These are phyloP conservation scores for Carex scoparia DNA, from an alignment of 176 grass and related monocot genomes.

Conservation along the genomic window DNA sequence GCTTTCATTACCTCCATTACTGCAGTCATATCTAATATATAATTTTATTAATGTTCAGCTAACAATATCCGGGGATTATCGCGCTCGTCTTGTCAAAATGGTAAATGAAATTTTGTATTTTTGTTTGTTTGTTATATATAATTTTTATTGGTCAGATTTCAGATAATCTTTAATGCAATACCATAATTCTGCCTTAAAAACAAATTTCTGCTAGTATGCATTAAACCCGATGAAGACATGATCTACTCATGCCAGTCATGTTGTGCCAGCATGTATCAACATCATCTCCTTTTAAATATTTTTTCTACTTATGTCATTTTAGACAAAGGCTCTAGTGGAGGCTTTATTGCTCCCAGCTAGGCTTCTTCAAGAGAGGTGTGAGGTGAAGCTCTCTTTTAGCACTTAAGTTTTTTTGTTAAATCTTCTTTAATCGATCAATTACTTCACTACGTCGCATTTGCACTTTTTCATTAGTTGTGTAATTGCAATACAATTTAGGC, in stretches of 20 bases:
- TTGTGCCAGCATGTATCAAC: not conserved
- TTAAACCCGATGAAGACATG: not conserved
- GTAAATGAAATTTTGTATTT: conserved; percentile 41
- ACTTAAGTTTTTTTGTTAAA: not conserved
- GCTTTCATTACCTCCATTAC: not conserved
- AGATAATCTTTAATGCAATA: not conserved
- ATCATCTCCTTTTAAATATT: not conserved
- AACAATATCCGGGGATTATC: conserved; percentile 76
- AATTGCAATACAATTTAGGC: not conserved
- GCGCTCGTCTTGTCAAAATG: conserved; percentile 90
- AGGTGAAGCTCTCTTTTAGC: conserved; percentile 53
- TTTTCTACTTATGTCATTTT: conserved; percentile 18
- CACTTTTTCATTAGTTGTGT: not conserved
- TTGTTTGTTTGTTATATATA: conserved; percentile 28
- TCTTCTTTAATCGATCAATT: not conserved
- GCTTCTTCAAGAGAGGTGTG: conserved; percentile 97
- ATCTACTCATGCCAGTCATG: not conserved
- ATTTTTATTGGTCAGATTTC: not conserved
- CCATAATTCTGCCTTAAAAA: not conserved
- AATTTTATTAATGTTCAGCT: conserved; percentile 46
- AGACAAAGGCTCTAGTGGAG: conserved; percentile 91
- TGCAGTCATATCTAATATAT: not conserved
- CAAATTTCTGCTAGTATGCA: not conserved
- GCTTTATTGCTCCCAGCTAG: conserved; percentile 46
- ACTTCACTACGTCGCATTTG: not conserved